Evolutionary conservation across 352 stramenopile species (phyloP).

Genomic region (Pythium dissotocum): DNA sequence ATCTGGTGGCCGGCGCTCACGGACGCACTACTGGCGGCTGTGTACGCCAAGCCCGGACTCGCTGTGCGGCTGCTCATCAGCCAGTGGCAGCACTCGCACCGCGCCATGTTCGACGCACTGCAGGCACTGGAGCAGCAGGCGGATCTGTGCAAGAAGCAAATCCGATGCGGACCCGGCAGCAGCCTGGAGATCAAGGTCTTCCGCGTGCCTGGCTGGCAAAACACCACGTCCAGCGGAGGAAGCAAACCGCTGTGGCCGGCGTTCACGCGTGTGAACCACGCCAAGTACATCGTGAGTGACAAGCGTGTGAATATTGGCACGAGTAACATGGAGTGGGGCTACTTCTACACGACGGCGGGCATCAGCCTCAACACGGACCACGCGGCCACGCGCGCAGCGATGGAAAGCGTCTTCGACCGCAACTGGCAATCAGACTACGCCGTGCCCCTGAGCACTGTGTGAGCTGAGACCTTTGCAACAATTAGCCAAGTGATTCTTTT

Average conservation of each 20-base stretch:
- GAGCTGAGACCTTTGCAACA: not conserved
- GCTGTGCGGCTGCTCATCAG: constrained; percentile 69
- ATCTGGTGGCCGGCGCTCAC: constrained; percentile 71
- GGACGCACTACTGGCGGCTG: constrained; percentile 52
- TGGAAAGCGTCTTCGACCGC: constrained; percentile 66
- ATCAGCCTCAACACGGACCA: constrained; percentile 81
- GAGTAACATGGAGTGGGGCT: constrained; percentile 88
- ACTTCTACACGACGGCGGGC: constrained; percentile 84
- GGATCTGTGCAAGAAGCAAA: constrained; percentile 41
- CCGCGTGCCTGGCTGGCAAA: constrained; percentile 70
- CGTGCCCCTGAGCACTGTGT: constrained; percentile 27
- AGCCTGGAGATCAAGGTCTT: constrained; percentile 74
- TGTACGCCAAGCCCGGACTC: constrained; percentile 60
- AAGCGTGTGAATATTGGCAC: constrained; percentile 79
- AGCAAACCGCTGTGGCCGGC: constrained; percentile 40
- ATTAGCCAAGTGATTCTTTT: no score
- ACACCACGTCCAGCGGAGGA: constrained; percentile 45
- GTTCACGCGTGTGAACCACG: constrained; percentile 83
- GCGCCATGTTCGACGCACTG: constrained; percentile 57
- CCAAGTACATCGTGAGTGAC: constrained; percentile 86
- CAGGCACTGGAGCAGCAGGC: constrained; percentile 48
- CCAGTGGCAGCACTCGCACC: constrained; percentile 70
- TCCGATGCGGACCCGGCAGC: constrained; percentile 37
- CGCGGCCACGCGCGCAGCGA: constrained; percentile 43
- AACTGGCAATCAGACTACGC: constrained; percentile 82